Evolutionary conservation across 495 filamentous ascomycete species (phyloP), one percentile per base, ranked within the genome.

Genomic region (Trichoderma erinaceum): DNA sequence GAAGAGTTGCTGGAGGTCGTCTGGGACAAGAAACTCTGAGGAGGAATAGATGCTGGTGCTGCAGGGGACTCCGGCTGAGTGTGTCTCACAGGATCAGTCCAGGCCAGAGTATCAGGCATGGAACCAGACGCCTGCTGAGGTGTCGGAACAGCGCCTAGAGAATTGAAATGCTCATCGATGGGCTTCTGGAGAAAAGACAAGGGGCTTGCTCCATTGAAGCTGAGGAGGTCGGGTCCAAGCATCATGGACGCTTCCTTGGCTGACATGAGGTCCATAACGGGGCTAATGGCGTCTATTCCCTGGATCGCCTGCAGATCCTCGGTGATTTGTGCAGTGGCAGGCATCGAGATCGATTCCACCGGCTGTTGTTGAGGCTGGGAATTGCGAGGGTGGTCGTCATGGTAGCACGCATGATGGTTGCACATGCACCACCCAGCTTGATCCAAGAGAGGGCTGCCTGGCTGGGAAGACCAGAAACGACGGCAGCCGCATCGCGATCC

Each of bases 341-440:
- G 38, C 41, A 50, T 71, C 1, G 10, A 21, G 1, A 32, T 61
- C 12, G 27, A 70, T 66, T 46, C 69, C 41, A 41, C 65, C 46
- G 61, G 61, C 46, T 61, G 44, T 67, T 67, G 65, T 67, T 72
- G 46, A 41, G 73, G 75, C 44, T 38, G 35, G 35, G 35, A 38
- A 67, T 69, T 18, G 72, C 70, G 66, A 76, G 77, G 66, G 75
- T 50, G 27, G 69, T 81, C 77, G 70, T 88, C 84, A 72, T 91
- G 88, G 72, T 85, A 90, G 74, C 88, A 91, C 41, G 88, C 88
- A 80, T 91, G 88, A 74, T 91, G 88, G 16, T 83, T 84, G 71
- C 88, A 91, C 78, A 88, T 85, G 79, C 88, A 91, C 75, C 83
- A 83, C 58, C 80, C 80, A n/a, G 72, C 76, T 44, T 80, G 73